phyloP scores from a whole-genome alignment of 2,329 filamentous ascomycete species.

The Ascosphaera pollenicola region DNA sequence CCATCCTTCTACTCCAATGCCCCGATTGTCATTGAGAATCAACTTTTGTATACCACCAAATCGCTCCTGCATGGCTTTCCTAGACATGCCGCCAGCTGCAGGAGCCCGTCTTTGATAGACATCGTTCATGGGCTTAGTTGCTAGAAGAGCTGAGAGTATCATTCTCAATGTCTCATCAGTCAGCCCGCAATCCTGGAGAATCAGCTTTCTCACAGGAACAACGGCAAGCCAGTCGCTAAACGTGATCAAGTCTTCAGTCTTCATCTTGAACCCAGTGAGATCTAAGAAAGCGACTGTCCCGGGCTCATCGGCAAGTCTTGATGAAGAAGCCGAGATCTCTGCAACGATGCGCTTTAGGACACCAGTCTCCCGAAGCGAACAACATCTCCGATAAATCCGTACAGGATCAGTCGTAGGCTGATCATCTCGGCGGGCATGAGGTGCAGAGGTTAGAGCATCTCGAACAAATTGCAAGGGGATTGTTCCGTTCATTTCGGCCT shows the following conservation, averaged over 20 bases:
- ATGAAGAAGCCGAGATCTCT: conserved; percentile 54
- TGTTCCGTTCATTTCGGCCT: conserved; percentile 70
- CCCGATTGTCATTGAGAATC: conserved; percentile 69
- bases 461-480: conserved; percentile 65
- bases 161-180: conserved; percentile 73
- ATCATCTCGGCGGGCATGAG: conserved; percentile 27
- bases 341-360: conserved; percentile 83
- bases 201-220: conserved; percentile 68
- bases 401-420: conserved; percentile 75
- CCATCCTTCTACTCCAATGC: conserved; percentile 74
- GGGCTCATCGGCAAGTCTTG: conserved; percentile 36
- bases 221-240: conserved; percentile 86
- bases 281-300: conserved; percentile 70
- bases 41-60: conserved; percentile 64
- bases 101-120: not conserved
- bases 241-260: conserved; percentile 63
- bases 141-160: conserved; percentile 64
- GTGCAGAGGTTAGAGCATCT: conserved; percentile 36
- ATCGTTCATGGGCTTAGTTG: conserved; percentile 41
- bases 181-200: conserved; percentile 70
- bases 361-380: conserved; percentile 77
- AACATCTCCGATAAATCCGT: conserved; percentile 83
- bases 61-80: conserved; percentile 10
- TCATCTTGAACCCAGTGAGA: conserved; percentile 63
- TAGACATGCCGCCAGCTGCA: not conserved